Evolutionary conservation across 1,284 basidiomycete species (phyloP).

Genomic region (Xanthoconium separans): DNA sequence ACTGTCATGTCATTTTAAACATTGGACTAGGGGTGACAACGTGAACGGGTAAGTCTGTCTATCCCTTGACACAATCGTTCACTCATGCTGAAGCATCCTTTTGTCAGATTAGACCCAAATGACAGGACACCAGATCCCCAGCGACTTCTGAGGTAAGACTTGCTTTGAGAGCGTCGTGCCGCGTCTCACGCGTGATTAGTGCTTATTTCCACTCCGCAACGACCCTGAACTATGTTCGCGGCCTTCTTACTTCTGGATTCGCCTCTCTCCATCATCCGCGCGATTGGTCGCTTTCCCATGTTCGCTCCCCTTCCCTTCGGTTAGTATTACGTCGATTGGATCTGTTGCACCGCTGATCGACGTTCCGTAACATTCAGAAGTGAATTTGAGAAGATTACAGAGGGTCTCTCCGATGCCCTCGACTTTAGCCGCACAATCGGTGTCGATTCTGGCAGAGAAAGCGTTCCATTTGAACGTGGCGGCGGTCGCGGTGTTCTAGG

Average conservation of each 20-base stretch:
- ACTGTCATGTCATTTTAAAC: conserved; percentile 1
- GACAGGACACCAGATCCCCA: conserved; percentile 89
- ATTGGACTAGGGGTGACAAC: conserved; percentile 79
- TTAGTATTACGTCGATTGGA: conserved; percentile 26
- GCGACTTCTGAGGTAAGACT: conserved; percentile 68
- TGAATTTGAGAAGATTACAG: conserved; percentile 86
- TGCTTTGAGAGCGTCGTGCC: neutral
- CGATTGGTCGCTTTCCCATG: conserved; percentile 91
- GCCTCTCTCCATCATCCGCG: conserved; percentile 90
- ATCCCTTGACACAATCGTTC: conserved; percentile 22
- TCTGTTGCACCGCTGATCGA: conserved; percentile 9
- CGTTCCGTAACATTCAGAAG: conserved; percentile 39
- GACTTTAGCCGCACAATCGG: conserved; percentile 94
- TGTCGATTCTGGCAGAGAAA: conserved; percentile 52
- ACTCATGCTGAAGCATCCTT: neutral
- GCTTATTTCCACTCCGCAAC: conserved; percentile 96
- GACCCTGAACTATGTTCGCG: conserved; percentile 91
- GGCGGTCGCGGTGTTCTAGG: conserved; percentile 75
- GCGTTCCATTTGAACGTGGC: conserved; percentile 60
- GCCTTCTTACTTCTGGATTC: conserved; percentile 87
- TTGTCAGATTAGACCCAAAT: conserved; percentile 54
- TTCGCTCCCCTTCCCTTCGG: conserved; percentile 79
- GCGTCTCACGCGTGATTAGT: conserved; percentile 38
- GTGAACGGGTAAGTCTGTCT: conserved; percentile 73
- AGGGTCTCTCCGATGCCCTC: conserved; percentile 85